Percentiles rank a stretch among this genome's conserved stretches.
These are phyloP conservation scores for Phytophthora sp. DNA, from an alignment of 352 stramenopile genomes.

Conservation along the genomic window DNA sequence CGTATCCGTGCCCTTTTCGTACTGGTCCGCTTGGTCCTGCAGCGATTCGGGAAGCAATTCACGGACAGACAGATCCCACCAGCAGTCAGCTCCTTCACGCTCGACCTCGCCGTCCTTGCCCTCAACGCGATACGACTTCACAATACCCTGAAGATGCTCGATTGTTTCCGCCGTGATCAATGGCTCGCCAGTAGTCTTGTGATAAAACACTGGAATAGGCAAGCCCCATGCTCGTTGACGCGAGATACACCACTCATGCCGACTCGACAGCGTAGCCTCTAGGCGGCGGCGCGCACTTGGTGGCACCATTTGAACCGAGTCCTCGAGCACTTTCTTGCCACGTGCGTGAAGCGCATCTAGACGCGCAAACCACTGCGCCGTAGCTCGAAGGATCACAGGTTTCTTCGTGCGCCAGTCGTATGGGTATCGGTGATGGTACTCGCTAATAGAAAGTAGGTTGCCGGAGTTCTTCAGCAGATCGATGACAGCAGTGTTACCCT, in stretches of 20 bases:
- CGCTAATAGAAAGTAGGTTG: conserved; percentile 85
- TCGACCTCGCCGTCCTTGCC: conserved; percentile 38
- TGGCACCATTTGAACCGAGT: conserved; percentile 93
- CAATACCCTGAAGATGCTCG: conserved; percentile 73
- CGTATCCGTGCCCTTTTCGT: conserved; percentile 96
- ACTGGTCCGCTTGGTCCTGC: conserved; percentile 84
- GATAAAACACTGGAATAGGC: conserved; percentile 98
- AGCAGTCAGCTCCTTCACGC: conserved; percentile 95
- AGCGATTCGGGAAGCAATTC: conserved; percentile 73
- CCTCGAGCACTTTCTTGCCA: conserved; percentile 54
- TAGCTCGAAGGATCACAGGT: conserved; percentile 98
- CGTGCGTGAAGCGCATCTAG: conserved; percentile 93
- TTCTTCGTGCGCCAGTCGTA: conserved; percentile 99
- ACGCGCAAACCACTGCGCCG: conserved; percentile 98
- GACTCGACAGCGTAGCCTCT: conserved; percentile 84
- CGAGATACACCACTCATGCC: conserved; percentile 99
- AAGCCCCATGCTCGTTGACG: conserved; percentile 98
- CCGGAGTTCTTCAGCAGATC: conserved; percentile 77
- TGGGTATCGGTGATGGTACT: conserved; percentile 96
- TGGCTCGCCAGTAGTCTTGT: conserved; percentile 88
- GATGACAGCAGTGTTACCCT: conserved; percentile 95
- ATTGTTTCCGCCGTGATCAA: conserved; percentile 94
- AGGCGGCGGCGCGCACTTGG: conserved; percentile 83
- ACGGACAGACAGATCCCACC: conserved; percentile 91
- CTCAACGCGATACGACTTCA: conserved; percentile 46